Percentiles rank a stretch among this genome's conserved stretches.
These are phyloP conservation scores for Mycena vitilis DNA, from an alignment of 768 basidiomycete species.

Conservation along the genomic window DNA sequence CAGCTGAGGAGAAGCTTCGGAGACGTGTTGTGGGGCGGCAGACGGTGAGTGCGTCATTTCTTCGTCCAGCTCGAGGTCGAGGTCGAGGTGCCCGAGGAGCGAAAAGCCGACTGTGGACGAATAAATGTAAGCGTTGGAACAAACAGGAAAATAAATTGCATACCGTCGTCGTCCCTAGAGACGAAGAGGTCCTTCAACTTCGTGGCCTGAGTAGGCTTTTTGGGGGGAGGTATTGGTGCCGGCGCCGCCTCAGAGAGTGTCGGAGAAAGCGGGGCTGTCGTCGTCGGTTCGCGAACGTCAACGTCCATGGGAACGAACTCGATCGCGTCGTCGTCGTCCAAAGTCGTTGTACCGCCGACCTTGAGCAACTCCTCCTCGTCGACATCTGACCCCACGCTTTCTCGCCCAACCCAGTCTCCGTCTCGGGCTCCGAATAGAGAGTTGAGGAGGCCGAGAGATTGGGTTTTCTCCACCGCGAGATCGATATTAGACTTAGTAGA, in stretches of 20 bases:
- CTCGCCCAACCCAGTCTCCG: constrained; percentile 70
- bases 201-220: constrained; percentile 20
- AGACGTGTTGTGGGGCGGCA: constrained; percentile 45
- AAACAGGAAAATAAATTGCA: constrained; percentile 29
- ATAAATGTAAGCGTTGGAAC: constrained; percentile 9
- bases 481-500: constrained; percentile 37
- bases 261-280: background rate
- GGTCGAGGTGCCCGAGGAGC: constrained; percentile 77
- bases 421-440: constrained; percentile 63
- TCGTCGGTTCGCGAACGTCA: constrained; percentile 10
- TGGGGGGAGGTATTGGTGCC: constrained; percentile 34
- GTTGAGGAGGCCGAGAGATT: constrained; percentile 60
- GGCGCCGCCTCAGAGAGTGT: constrained; percentile 12
- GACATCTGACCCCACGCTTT: constrained; percentile 68
- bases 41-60: constrained; percentile 24
- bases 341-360: constrained; percentile 34
- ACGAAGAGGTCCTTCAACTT: constrained; percentile 82
- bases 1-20: constrained; percentile 33
- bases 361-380: constrained; percentile 54
- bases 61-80: constrained; percentile 79
- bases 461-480: constrained; percentile 57
- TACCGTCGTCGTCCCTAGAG: constrained; percentile 74
- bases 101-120: constrained; percentile 66
- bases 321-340: constrained; percentile 45
- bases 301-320: constrained; percentile 49